Conservation (phyloP, 441 rosid genomes). For the Pelargonium myrrhifolium region DNA sequence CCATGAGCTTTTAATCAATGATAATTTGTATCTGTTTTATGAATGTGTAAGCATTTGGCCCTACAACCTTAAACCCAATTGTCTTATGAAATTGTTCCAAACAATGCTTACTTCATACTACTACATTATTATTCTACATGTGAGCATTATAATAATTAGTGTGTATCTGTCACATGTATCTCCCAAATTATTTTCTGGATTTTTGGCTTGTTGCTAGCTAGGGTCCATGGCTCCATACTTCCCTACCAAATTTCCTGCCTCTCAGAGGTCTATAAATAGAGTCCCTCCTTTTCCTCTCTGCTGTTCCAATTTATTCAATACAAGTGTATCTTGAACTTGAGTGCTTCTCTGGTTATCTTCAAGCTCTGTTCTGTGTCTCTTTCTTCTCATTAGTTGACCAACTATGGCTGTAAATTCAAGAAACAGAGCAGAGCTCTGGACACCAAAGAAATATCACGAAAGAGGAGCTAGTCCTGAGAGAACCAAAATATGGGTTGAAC, state of each 20-base stretch:
- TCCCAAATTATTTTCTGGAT: too few species aligned
- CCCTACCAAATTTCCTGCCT: not conserved
- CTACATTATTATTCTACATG: too few species aligned
- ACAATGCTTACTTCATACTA: not conserved
- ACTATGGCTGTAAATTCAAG: not conserved
- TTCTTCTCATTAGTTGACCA: not conserved
- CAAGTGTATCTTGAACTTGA: too few species aligned
- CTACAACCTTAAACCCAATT: not conserved
- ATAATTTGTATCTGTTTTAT: not conserved
- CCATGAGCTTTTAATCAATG: not conserved
- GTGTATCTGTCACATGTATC: too few species aligned
- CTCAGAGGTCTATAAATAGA: not conserved
- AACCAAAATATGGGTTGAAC: not conserved
- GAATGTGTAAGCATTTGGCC: not conserved
- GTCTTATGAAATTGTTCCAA: not conserved
- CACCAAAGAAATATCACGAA: not conserved
- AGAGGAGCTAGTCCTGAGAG: not conserved
- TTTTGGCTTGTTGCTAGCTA: not conserved
- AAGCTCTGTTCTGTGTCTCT: not conserved
- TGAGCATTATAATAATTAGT: too few species aligned
- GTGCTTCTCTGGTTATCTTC: not conserved
- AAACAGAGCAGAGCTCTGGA: not conserved
- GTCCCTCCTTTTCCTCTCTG: not conserved
- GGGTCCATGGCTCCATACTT: not conserved
- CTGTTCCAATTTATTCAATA: not conserved